Base-by-base conservation (phyloP, 805 yeast species). In the Saitoella complicata region DNA sequence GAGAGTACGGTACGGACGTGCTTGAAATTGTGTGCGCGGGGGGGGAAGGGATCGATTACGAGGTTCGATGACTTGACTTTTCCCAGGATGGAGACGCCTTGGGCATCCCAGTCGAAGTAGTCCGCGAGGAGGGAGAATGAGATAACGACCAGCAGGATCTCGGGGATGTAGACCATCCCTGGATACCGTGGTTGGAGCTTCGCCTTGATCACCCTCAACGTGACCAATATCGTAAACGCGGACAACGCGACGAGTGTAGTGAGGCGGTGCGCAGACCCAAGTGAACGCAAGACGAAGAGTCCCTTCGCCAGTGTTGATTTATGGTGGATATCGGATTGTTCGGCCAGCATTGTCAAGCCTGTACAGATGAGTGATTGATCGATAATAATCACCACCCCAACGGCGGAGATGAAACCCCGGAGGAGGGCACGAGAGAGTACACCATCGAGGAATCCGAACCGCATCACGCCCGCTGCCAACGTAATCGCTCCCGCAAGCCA, bases 381-480 rank as follows among this genome's bases (percentile, higher is more conserved):
- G 42, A 80, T 65, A 32, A 86, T 70, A 85, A 86, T 85, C 6
- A 84, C 78, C 13, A 80, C 51, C 10, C 95, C 95, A 47, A 86
- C 84, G 4, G 91, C 91, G 8, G 85, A 76, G 37, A 86, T 74
- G 55, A 86, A 86, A 0, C 95, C 95, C 49, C 85, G 70, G 8
- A 86, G 61, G 32, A 86, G 63, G 0, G 94, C 76, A 29, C 83
- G 72, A 37, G 91, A 79, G 41, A 86, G 65, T 2, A 86, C 80
- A 48, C 78, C 80, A 53, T 84, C 94, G 40, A 86, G 64, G 57
- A 78, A 87, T 0, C 97, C 97, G 52, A 83, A 76, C 36, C 95
- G 68, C n/a, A 81, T 68, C 10, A 87, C 58, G 0, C 95, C 95
- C 49, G 80, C 75, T 1, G 77, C 74, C 5, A 87, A 61, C 10